These are phyloP conservation scores for Melastoma candidum DNA, from an alignment of 441 rosid species.

Conservation along the genomic window DNA sequence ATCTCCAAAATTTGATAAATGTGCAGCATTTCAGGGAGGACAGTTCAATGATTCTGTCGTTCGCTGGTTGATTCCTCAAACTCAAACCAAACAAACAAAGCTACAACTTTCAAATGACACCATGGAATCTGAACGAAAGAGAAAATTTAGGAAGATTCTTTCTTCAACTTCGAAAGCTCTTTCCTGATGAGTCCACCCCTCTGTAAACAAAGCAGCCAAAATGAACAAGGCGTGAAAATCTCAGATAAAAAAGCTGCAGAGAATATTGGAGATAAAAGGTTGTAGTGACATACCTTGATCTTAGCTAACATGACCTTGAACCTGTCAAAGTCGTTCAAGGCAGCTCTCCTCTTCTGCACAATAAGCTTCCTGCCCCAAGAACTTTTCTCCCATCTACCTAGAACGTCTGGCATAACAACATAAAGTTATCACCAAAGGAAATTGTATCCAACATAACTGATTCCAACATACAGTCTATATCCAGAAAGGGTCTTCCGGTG, in stretches of 20 bases:
- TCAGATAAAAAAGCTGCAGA: not conserved
- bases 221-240: not conserved
- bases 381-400: conserved; percentile 82
- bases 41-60: not conserved
- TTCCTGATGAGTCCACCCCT: conserved; percentile 74
- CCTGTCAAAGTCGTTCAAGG: conserved; percentile 77
- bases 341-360: conserved; percentile 73
- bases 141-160: conserved; percentile 39
- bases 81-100: conserved; percentile 7
- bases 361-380: conserved; percentile 86
- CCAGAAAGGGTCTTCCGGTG: conserved; percentile 5
- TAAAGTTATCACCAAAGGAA: not conserved
- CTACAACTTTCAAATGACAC: conserved; percentile 6
- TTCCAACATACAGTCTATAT: not conserved
- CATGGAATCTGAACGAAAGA: conserved; percentile 14
- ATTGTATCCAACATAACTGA: not conserved
- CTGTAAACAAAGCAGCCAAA: conserved; percentile 30
- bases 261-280: not conserved
- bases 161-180: conserved; percentile 85
- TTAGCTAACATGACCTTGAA: conserved; percentile 88
- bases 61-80: not conserved
- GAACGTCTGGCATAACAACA: conserved; percentile 41
- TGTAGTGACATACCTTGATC: conserved; percentile 49
- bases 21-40: not conserved
- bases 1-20: too few species aligned